Conservation (phyloP, 2,329 filamentous ascomycete genomes). For the Fusarium globosum region DNA sequence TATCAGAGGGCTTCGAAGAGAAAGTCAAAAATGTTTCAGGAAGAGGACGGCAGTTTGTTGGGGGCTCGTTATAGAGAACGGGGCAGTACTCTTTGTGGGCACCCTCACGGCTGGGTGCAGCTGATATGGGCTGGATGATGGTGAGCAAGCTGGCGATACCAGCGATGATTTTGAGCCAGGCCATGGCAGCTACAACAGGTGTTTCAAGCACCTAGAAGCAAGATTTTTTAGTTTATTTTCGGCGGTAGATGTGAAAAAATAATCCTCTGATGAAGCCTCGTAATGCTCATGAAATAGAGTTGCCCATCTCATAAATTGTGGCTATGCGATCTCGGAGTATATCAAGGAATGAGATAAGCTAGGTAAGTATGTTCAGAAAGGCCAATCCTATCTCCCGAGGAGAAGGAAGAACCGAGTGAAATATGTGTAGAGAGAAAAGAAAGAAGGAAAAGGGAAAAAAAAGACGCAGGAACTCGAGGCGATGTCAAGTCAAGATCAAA, state of each 20-base stretch:
- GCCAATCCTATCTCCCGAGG: background rate
- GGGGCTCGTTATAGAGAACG: constrained; percentile 33
- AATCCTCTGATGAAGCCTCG: constrained; percentile 12
- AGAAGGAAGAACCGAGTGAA: background rate
- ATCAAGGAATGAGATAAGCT: constrained; percentile 23
- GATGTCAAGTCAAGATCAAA: constrained; percentile 4
- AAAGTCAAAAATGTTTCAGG: constrained; percentile 40
- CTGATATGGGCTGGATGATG: constrained; percentile 8
- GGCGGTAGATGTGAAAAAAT: background rate
- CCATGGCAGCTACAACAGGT: constrained; percentile 11
- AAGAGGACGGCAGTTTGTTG: constrained; percentile 32
- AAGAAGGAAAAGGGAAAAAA: background rate
- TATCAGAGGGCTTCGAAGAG: constrained; percentile 6
- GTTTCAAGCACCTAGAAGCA: background rate
- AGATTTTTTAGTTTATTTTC: background rate
- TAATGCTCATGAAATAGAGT: constrained; percentile 24
- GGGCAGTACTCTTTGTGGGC: constrained; percentile 37
- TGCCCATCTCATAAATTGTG: constrained; percentile 30
- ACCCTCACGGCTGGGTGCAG: constrained; percentile 23
- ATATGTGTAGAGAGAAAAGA: background rate
- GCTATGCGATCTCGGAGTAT: constrained; percentile 26
- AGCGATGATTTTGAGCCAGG: constrained; percentile 21
- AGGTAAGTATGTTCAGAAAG: background rate
- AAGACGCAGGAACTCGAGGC: background rate
- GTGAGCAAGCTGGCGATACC: constrained; percentile 22